Base-by-base conservation (phyloP, 2,329 filamentous ascomycete genomes). In the Cladophialophora yegresii region DNA sequence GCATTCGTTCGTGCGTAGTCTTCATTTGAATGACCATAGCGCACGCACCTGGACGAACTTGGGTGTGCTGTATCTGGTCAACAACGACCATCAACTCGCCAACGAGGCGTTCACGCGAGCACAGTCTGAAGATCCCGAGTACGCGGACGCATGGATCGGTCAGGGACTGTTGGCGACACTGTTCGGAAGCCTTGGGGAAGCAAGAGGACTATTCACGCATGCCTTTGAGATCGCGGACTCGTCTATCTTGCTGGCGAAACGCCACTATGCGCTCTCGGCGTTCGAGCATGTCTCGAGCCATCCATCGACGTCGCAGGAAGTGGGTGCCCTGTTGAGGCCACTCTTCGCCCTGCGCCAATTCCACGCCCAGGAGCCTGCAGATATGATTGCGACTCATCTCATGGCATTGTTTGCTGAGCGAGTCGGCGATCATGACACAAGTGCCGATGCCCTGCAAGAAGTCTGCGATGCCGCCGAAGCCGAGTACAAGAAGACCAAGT, bases 51-150 rank as follows among this genome's bases (percentile, higher is more conserved):
- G 95, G 96, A 91, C 92, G 0, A 98, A 99, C 71, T 80, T 99
- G 1, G 95, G 92, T 7, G 88, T 90, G 0, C 81, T 99, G 8
- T 96, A 95, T 64, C 81, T 98, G 16, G 77, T 96, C 4, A 90
- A 96, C 69, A 89, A 90, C 62, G 95, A 99, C 71, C 77, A 87
- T 22, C 85, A 92, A 72, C 83, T 97, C n/a, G 92, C 95, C 5
- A 96, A 96, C 72, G 87, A 93, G 70, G 89, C 91, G 0, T 98
- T 97, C 75, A 92, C 91, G 1, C 85, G 92, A 67, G 92, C 93
- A 3, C 95, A 99, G 75, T 96, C 93, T 1, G 91, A 90, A 3
- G 96, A 99, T 74, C 95, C 96, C 0, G 93, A 97, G 69, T 96
- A 93, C 73, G 88, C 92, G 0, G 87, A 93, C 72, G 93, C 93